Percentiles rank a stretch among this genome's conserved stretches.
Evolutionary conservation across 441 rosid genomes (phyloP).

Genomic region (Flueggea neowawraea): DNA sequence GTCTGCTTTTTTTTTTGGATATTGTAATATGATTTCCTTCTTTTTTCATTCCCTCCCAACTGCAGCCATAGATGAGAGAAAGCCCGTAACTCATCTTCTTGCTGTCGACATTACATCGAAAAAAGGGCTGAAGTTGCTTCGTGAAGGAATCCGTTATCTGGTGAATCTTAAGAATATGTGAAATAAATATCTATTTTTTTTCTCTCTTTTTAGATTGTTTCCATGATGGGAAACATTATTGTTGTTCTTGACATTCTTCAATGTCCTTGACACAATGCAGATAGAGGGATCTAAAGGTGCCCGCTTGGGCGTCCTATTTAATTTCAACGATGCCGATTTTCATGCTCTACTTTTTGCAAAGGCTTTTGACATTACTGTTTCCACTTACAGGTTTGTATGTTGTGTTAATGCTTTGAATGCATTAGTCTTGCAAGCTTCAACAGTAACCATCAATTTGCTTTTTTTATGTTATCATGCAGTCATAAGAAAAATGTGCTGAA

Average conservation of each 20-base stretch:
- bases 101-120: slow-evolving; percentile 67
- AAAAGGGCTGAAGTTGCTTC: slow-evolving; percentile 84
- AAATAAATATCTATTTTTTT: slow-evolving; percentile 3
- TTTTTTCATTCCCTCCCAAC: slow-evolving; percentile 21
- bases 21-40: slow-evolving; percentile 12
- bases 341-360: slow-evolving; percentile 60
- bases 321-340: slow-evolving; percentile 49
- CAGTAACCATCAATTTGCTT: slow-evolving; percentile 17
- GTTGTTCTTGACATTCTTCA: slow-evolving; percentile 3
- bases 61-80: slow-evolving; percentile 79
- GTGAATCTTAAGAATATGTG: slow-evolving; percentile 26
- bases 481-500: slow-evolving; percentile 65
- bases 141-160: slow-evolving; percentile 88
- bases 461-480: slow-evolving; percentile 46
- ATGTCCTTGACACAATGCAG: slow-evolving; percentile 43
- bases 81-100: slow-evolving; percentile 96
- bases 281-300: slow-evolving; percentile 74
- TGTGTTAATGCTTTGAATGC: slow-evolving; percentile 3
- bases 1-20: slow-evolving; percentile 16
- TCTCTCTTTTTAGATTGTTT: slow-evolving; percentile 2
- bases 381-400: slow-evolving; percentile 69
- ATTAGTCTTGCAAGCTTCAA: slow-evolving; percentile 4
- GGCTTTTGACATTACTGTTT: slow-evolving; percentile 62
- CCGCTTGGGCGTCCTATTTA: slow-evolving; percentile 86
- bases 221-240: not conserved